A percentile compares a stretch with the other conserved stretches of the same genome.
Evolutionary conservation across 805 yeast species (phyloP).

Genomic region (Metschnikowia orientalis): DNA sequence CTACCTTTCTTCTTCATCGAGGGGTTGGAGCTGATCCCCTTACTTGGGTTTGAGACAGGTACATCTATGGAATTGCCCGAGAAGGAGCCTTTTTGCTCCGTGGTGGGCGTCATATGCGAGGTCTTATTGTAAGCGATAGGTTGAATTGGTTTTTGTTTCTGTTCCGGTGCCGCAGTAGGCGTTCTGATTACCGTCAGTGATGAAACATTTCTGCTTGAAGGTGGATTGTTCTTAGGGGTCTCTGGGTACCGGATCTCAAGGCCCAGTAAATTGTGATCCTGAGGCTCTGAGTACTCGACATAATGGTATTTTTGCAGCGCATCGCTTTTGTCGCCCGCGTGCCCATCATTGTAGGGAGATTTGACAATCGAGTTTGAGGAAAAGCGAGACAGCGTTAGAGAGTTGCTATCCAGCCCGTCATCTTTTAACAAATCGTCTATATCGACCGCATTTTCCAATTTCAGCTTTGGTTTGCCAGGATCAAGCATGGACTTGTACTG

Average conservation of each 20-base stretch:
- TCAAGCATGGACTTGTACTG: slow-evolving; percentile 17
- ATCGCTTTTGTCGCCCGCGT: not conserved
- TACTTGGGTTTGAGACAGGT: slow-evolving; percentile 10
- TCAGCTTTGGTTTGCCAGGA: slow-evolving; percentile 15
- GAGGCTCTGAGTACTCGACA: slow-evolving; percentile 1
- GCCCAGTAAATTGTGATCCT: slow-evolving; percentile 1
- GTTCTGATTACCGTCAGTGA: slow-evolving; percentile 3
- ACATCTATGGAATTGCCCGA: slow-evolving; percentile 5
- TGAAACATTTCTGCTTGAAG: not conserved
- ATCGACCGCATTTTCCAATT: slow-evolving; percentile 10
- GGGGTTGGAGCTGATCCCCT: slow-evolving; percentile 4
- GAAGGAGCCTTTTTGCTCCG: slow-evolving; percentile 16
- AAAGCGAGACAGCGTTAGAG: slow-evolving; percentile 7
- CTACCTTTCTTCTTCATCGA: slow-evolving; percentile 33
- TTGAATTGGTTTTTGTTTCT: slow-evolving; percentile 3
- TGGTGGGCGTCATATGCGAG: slow-evolving; percentile 22
- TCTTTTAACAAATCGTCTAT: slow-evolving; percentile 19
- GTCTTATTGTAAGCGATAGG: slow-evolving; percentile 5
- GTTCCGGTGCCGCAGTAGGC: not conserved
- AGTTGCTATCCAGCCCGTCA: slow-evolving; percentile 8
- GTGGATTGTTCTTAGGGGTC: not conserved
- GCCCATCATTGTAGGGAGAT: not conserved
- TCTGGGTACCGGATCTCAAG: not conserved
- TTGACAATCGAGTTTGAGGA: not conserved
- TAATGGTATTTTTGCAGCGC: not conserved